A percentile compares a stretch with the other conserved stretches of the same genome.
These are phyloP conservation scores for Phytophthora tentaculata DNA, from an alignment of 352 stramenopile genomes.

Conservation along the genomic window DNA sequence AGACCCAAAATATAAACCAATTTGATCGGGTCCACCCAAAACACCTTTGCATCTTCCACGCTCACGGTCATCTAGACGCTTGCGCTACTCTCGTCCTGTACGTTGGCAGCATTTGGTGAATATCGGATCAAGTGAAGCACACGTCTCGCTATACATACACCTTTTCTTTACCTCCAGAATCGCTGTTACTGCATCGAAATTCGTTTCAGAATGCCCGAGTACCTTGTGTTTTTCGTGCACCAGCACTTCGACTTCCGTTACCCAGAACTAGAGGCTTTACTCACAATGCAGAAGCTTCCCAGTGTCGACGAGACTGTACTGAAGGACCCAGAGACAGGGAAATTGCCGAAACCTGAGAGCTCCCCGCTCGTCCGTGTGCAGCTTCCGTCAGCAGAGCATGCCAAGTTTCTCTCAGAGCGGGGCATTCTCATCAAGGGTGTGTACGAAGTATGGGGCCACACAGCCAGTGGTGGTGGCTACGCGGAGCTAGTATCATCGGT, in stretches of 20 bases:
- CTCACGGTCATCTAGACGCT: no score
- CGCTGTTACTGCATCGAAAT: not conserved
- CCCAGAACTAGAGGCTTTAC: conserved; percentile 78
- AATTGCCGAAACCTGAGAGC: conserved; percentile 51
- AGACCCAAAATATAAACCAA: conserved; percentile 6
- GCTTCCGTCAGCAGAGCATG: conserved; percentile 61
- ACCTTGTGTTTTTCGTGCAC: conserved; percentile 86
- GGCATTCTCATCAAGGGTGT: conserved; percentile 86
- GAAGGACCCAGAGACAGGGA: conserved; percentile 29
- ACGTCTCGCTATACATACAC: not conserved
- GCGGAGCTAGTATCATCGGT: conserved; percentile 57
- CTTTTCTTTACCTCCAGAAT: not conserved
- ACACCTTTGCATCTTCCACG: no score
- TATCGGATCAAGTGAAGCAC: not conserved
- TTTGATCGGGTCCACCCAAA: conserved; percentile 24
- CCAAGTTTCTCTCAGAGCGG: conserved; percentile 81
- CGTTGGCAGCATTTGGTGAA: not conserved
- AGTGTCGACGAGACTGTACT: conserved; percentile 41
- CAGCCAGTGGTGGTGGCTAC: conserved; percentile 40
- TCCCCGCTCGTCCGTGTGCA: conserved; percentile 72
- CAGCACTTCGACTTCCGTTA: conserved; percentile 87
- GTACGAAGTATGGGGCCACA: conserved; percentile 79
- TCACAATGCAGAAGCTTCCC: conserved; percentile 63
- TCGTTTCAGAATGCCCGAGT: conserved; percentile 59
- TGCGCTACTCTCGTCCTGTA: not conserved